Percentiles rank a stretch among this genome's conserved stretches.
Evolutionary conservation across 176 grass and related monocot species (phyloP).

Genomic region (Hordeum vulgare): MorexV3_pseudomolecules_assembly NC_058521.1:19018452-19018951

Average conservation of each 20-base stretch:
- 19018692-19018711: not conserved
- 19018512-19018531: slow-evolving; percentile 18
- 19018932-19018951: too few relatives aligned
- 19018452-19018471: slow-evolving; percentile 44
- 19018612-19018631: slow-evolving; percentile 42
- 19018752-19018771: not conserved
- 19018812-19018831: not conserved
- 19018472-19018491: slow-evolving; percentile 44
- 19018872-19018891: too few relatives aligned
- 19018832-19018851: not conserved
- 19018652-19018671: not conserved
- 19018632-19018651: slow-evolving; percentile 38
- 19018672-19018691: slow-evolving; percentile 18
- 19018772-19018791: not conserved
- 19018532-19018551: slow-evolving; percentile 15
- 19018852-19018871: too few relatives aligned
- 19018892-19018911: too few relatives aligned
- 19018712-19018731: not conserved
- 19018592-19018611: slow-evolving; percentile 32
- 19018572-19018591: slow-evolving; percentile 40
- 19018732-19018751: not conserved
- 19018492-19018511: slow-evolving; percentile 65
- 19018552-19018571: slow-evolving; percentile 34
- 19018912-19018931: too few relatives aligned
- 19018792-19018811: not conserved